phyloP scores from a whole-genome alignment of 495 filamentous ascomycete species.

The Penicillium odoratum region DNA sequence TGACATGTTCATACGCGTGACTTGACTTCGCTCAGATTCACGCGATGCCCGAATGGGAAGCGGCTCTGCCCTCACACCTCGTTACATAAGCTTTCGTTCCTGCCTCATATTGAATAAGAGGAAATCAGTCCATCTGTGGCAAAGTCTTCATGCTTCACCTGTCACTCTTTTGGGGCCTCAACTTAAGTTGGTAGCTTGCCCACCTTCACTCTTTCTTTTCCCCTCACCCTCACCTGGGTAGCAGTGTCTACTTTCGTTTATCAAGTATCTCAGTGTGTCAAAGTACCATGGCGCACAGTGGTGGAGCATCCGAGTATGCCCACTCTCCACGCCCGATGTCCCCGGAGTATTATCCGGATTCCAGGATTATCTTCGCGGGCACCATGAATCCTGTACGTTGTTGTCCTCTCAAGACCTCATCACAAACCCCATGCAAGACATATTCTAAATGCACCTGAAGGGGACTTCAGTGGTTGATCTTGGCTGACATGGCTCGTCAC shows the following conservation, averaged over 20 bases:
- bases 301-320: neutral
- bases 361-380: neutral
- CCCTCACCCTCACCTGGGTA: neutral
- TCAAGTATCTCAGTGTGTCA: neutral
- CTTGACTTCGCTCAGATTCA: neutral
- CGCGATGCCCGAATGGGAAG: constrained; percentile 1
- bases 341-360: neutral
- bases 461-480: neutral
- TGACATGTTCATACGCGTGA: neutral
- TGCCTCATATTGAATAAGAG: neutral
- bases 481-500: neutral
- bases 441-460: neutral
- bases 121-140: neutral
- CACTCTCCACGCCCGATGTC: neutral
- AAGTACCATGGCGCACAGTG: neutral
- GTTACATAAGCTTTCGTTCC: constrained; percentile 7
- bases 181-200: neutral
- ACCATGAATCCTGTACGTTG: neutral
- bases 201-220: neutral
- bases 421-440: neutral
- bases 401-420: neutral
- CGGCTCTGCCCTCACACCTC: neutral
- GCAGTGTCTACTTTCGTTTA: neutral
- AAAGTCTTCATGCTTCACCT: neutral
- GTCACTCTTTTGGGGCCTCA: neutral